Conservation (phyloP, 352 stramenopile genomes). For the Thraustotheca clavata region DNA sequence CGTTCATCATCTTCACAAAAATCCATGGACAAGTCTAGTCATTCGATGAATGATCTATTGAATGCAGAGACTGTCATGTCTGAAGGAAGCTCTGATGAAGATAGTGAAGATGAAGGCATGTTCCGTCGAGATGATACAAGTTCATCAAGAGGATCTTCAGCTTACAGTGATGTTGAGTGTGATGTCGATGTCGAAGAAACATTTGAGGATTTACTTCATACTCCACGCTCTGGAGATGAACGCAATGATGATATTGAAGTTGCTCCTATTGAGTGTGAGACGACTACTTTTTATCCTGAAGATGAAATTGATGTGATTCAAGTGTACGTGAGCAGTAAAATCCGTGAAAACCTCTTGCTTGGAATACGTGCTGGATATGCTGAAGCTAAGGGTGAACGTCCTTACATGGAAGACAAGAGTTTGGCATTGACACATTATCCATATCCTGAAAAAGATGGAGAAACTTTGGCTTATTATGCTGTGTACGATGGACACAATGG, state of each 20-base stretch:
- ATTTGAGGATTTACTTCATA: constrained; percentile 72
- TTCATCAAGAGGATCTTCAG: constrained; percentile 42
- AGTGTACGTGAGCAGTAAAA: constrained; percentile 84
- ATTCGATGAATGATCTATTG: constrained; percentile 43
- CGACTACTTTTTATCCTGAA: constrained; percentile 18
- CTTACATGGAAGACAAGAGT: constrained; percentile 84
- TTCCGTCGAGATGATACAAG: constrained; percentile 18
- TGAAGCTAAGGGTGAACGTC: constrained; percentile 72
- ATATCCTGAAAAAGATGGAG: constrained; percentile 7
- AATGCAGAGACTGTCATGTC: constrained; percentile 27
- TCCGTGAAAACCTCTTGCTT: constrained; percentile 66
- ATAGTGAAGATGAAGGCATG: constrained; percentile 47
- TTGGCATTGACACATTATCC: constrained; percentile 39
- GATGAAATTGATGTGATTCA: constrained; percentile 44
- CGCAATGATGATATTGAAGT: constrained; percentile 61
- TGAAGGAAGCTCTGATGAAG: constrained; percentile 39
- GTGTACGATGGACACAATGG: constrained; percentile 88
- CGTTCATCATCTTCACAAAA: constrained; percentile 31
- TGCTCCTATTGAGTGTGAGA: constrained; percentile 26
- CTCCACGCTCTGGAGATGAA: constrained; percentile 38
- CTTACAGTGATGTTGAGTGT: constrained; percentile 74
- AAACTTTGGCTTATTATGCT: constrained; percentile 64
- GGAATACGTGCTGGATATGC: constrained; percentile 70
- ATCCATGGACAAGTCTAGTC: constrained; percentile 30
- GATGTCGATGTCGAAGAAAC: constrained; percentile 84